phyloP scores from a whole-genome alignment of 1,139 yeast genomes.

The Spathaspora jeffriesii region DNA sequence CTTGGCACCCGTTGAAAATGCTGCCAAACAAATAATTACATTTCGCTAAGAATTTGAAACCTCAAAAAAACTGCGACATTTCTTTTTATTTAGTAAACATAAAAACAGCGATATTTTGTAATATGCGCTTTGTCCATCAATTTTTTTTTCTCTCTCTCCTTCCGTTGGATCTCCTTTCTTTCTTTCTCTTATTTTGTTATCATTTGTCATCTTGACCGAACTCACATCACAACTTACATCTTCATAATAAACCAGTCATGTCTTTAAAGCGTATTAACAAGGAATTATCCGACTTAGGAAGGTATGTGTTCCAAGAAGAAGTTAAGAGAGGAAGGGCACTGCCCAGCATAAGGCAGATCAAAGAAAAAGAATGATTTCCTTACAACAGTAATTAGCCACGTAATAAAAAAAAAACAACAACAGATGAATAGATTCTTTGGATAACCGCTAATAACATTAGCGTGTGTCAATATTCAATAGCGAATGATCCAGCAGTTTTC shows the following conservation, averaged over 20 bases:
- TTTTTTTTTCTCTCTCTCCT: not conserved
- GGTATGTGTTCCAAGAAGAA: constrained; percentile 51
- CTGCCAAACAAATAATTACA: not conserved
- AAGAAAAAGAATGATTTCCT: not conserved
- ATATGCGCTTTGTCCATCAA: not conserved
- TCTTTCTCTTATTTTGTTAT: constrained; percentile 5
- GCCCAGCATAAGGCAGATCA: not conserved
- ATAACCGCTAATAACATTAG: not conserved
- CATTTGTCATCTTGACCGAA: constrained; percentile 1
- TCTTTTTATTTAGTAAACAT: not conserved
- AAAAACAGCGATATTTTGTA: not conserved
- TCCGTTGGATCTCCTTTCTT: constrained; percentile 3
- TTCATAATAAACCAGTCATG: constrained; percentile 39
- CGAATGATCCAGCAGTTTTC: not conserved
- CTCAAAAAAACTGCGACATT: not conserved
- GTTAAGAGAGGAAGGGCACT: not conserved
- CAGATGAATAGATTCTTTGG: not conserved
- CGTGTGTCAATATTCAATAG: not conserved
- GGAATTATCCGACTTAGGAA: constrained; percentile 92
- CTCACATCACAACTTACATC: constrained; percentile 8
- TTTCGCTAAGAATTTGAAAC: not conserved
- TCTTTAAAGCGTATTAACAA: constrained; percentile 95
- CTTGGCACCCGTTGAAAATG: not conserved
- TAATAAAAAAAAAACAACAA: not conserved
- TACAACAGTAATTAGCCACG: not conserved